These are phyloP conservation scores for Aspergillus carlsbadensis DNA, from an alignment of 495 filamentous ascomycete species.

Conservation along the genomic window DNA sequence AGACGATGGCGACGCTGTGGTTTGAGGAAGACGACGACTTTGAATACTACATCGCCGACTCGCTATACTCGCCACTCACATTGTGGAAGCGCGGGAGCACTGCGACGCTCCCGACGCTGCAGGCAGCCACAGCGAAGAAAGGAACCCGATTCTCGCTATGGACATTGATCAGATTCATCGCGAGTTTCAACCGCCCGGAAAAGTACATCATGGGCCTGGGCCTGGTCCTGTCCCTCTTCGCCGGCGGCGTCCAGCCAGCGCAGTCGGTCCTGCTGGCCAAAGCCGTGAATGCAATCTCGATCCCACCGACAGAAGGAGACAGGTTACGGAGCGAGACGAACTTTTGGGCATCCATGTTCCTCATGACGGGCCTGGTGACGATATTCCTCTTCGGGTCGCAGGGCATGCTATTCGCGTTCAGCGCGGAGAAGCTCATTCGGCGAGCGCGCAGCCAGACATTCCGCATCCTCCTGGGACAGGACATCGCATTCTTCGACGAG, in stretches of 20 bases:
- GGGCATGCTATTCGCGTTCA: constrained; percentile 75
- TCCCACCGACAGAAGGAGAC: constrained; percentile 42
- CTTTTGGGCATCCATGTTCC: constrained; percentile 93
- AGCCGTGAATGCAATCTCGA: constrained; percentile 66
- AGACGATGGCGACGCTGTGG: constrained; percentile 12
- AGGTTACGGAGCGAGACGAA: constrained; percentile 65
- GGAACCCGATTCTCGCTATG: constrained; percentile 62
- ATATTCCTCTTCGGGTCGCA: constrained; percentile 67
- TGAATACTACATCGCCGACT: constrained; percentile 13
- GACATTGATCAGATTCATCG: constrained; percentile 80
- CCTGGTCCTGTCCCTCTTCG: constrained; percentile 75
- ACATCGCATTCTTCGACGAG: constrained; percentile 82
- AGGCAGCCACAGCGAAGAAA: constrained; percentile 25
- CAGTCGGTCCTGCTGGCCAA: constrained; percentile 95
- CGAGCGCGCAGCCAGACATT: constrained; percentile 78
- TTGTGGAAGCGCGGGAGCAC: neutral
- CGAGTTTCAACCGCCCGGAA: constrained; percentile 77
- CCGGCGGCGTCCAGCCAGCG: constrained; percentile 78
- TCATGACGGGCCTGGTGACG: constrained; percentile 79
- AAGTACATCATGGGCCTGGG: constrained; percentile 71
- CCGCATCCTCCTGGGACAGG: constrained; percentile 82
- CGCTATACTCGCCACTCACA: constrained; percentile 12
- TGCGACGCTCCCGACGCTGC: neutral
- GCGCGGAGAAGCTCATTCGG: constrained; percentile 77
- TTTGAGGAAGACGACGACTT: constrained; percentile 14